Evolutionary conservation across 345 rosid genomes (phyloP), one percentile per base, ranked within the genome.

Genomic region (Melastoma malabathricum): DNA sequence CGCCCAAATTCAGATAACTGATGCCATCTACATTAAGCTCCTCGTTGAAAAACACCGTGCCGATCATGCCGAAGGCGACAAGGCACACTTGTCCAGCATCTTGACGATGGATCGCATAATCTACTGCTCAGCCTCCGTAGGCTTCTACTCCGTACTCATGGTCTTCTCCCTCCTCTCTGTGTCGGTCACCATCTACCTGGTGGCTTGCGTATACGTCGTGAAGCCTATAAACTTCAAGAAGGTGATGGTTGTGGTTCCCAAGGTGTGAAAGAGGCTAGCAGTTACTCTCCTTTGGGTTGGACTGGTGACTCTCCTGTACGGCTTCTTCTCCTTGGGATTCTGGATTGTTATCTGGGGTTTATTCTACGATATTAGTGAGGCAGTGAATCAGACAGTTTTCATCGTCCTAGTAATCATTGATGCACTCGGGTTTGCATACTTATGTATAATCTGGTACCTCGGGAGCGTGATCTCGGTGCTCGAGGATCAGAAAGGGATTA

Each of bases 111-210:
- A 29, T 29, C 38, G 38, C 6, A 29, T 29, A 29, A 29, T 29
- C 38, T 29, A 29, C 6, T 29, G 38, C 38, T 29, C 9, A 43
- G 70, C 69, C 57, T 41, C 62, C 5, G 57, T 41, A 4, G 69
- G 38, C 12, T 81, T 75, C 65, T 41, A 64, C 63, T 62, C 66
- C 19, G 43, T 71, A 55, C 16, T 44, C 41, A 54, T 75, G 25
- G 38, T 57, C 46, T 50, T 78, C 48, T 69, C 76, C 5, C 75
- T 78, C 14, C 55, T 81, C 5, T 81, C 88, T 3, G 78, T 84
- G 0, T 63, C 84, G 0, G 80, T 82, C 1, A 78, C 71, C 5
- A 82, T 75, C 43, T 78, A 73, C 68, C 65, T 82, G 52, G 46
- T 78, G 20, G 84, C 88, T 20, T 64, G 61, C 38, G 43, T 75